A percentile compares a stretch with the other conserved stretches of the same genome.
Evolutionary conservation across 192 early-diverging fungal genomes (phyloP).

Genomic region (Backusella westeae): DNA sequence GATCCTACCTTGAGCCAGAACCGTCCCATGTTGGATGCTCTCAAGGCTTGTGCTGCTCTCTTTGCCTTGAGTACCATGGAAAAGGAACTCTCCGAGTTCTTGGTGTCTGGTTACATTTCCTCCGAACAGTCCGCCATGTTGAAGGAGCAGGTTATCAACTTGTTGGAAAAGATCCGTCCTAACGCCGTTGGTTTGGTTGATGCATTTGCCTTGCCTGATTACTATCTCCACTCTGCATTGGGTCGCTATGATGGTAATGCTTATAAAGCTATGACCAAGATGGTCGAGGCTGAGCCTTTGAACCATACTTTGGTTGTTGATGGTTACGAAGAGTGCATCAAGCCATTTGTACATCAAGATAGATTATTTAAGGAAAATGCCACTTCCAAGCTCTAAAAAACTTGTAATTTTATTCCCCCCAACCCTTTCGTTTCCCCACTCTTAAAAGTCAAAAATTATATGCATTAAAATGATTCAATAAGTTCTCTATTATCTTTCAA

Average conservation of each 20-base stretch:
- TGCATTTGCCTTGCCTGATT: conserved; percentile 74
- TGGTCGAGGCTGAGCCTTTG: conserved; percentile 73
- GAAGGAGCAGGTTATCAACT: conserved; percentile 45
- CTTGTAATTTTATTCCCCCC: background rate
- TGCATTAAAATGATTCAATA: background rate
- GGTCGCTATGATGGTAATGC: conserved; percentile 74
- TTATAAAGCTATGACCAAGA: conserved; percentile 73
- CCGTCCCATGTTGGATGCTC: conserved; percentile 39
- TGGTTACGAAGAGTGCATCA: conserved; percentile 51
- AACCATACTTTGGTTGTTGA: conserved; percentile 62
- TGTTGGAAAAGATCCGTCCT: conserved; percentile 64
- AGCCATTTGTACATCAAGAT: conserved; percentile 29
- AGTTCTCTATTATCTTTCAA: background rate
- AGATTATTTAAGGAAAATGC: conserved; percentile 8
- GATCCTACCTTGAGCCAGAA: conserved; percentile 36
- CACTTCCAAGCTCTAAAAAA: conserved; percentile 25
- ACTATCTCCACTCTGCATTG: conserved; percentile 72
- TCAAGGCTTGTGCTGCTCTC: conserved; percentile 45
- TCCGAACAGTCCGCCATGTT: conserved; percentile 48
- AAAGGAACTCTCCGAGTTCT: conserved; percentile 64
- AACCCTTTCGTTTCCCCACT: background rate
- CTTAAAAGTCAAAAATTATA: background rate
- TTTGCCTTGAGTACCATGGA: conserved; percentile 65
- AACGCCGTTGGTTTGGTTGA: conserved; percentile 81
- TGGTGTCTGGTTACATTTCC: conserved; percentile 52